Conservation (phyloP, 2,329 filamentous ascomycete genomes). For the Colletotrichum lupini region DNA sequence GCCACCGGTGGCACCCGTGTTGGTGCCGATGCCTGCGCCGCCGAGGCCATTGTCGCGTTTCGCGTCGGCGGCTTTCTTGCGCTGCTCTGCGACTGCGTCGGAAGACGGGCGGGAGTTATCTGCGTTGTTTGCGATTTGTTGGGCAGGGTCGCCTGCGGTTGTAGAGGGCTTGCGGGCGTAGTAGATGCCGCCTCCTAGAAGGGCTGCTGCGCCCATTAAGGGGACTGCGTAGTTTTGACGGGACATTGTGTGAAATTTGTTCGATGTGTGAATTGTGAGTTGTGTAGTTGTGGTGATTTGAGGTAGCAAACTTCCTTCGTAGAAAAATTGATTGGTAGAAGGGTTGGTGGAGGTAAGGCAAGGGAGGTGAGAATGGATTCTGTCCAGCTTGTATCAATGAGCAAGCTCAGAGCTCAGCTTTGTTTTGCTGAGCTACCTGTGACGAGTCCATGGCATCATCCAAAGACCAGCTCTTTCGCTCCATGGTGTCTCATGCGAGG, state of each 20-base stretch:
- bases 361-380: too few relatives aligned
- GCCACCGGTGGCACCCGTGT: conserved; percentile 42
- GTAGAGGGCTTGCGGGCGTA: conserved; percentile 17
- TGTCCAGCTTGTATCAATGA: too few relatives aligned
- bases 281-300: too few relatives aligned
- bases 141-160: conserved; percentile 12
- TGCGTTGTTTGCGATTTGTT: conserved; percentile 7
- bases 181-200: conserved; percentile 34
- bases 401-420: neutral
- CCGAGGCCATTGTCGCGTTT: conserved; percentile 44
- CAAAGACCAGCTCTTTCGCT: neutral
- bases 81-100: conserved; percentile 15
- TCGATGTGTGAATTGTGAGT: too few relatives aligned
- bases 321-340: too few relatives aligned
- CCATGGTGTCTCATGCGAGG: neutral
- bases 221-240: conserved; percentile 14
- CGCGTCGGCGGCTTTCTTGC: conserved; percentile 38
- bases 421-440: conserved; percentile 1
- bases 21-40: conserved; percentile 47
- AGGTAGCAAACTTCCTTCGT: too few relatives aligned
- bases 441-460: conserved; percentile 36
- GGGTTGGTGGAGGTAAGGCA: too few relatives aligned
- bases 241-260: conserved; percentile 4
- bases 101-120: conserved; percentile 22
- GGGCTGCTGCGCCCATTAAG: conserved; percentile 18